Evolutionary conservation across 768 basidiomycete species (phyloP).

Genomic region (Clavulina sp.): DNA sequence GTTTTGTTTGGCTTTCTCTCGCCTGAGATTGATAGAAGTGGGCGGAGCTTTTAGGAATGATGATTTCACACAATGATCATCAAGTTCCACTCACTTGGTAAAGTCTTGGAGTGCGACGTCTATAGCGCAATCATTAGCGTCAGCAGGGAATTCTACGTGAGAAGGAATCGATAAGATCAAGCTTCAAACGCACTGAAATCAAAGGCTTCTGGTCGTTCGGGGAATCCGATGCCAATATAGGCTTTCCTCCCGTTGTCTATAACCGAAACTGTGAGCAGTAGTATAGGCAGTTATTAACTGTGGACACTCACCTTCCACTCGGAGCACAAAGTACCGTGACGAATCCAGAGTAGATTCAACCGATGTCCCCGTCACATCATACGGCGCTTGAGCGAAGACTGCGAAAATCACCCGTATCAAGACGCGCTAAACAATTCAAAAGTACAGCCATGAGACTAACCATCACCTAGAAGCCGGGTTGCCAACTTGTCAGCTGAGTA

Average conservation of each 20-base stretch:
- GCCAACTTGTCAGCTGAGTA: neutral
- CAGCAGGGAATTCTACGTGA: neutral
- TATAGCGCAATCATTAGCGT: slow-evolving; percentile 18
- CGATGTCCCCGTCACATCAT: slow-evolving; percentile 57
- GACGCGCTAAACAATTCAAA: neutral
- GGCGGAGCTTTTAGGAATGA: neutral
- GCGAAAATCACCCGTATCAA: neutral
- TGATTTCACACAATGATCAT: neutral
- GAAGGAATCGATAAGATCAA: slow-evolving; percentile 3
- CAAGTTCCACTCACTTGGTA: slow-evolving; percentile 38
- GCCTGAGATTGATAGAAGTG: slow-evolving; percentile 8
- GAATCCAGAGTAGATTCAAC: slow-evolving; percentile 96
- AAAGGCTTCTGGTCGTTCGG: slow-evolving; percentile 64
- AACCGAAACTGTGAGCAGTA: too few species aligned
- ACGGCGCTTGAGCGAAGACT: slow-evolving; percentile 81
- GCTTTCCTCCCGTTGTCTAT: slow-evolving; percentile 76
- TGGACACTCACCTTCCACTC: slow-evolving; percentile 81
- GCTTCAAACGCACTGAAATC: slow-evolving; percentile 76
- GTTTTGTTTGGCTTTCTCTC: slow-evolving; percentile 39
- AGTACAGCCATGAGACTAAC: slow-evolving; percentile 29
- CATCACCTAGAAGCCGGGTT: slow-evolving; percentile 33
- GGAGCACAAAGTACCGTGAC: slow-evolving; percentile 84
- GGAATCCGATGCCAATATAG: slow-evolving; percentile 87
- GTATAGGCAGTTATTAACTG: too few species aligned
- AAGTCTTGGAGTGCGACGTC: slow-evolving; percentile 79